Evolutionary conservation across 2,329 filamentous ascomycete genomes (phyloP), one percentile per base, ranked within the genome.

Genomic region (Fusarium coicis): DNA sequence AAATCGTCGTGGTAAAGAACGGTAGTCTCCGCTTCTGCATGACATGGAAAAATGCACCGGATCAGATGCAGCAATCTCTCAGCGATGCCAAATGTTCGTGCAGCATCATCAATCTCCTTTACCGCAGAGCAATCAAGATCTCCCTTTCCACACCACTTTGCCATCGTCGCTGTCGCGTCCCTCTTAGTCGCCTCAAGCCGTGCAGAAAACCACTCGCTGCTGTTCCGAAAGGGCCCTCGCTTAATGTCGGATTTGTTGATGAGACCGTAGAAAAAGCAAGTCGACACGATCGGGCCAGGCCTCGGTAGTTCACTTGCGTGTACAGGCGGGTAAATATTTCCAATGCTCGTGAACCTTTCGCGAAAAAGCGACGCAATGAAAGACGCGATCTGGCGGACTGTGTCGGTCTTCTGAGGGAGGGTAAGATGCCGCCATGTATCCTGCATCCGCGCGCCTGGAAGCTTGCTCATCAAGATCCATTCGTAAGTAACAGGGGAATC

Each of bases 381-480:
- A 1, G 36, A 60, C 1, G 65, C 73, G 36, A 76, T 23, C 15
- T 60, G 63, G 6, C 55, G 32, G 12, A 74, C 63, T 4, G 69
- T 15, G 2, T 10, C 15, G 3, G 58, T 37, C 23, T 70, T 72
- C 4, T 36, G 40, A 5, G 34, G 18, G 3, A 70, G 37, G 21
- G 32, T 37, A 6, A 64, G 70, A 21, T 47, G 80, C 63, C 16
- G 73, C 73, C 66, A 81, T 69, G 26, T 78, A 75, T 42, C 75
- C 2, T 77, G 60, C 61, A 85, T 77, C 10, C 68, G 75, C 5
- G 36, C 66, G 2, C 81, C 82, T 1, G 57, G 49, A 23, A 83
- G 56, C 28, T 71, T 75, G 16, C 76, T 76, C 80, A 84, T 82
- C 15, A 84, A 56, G 21, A 85, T 84, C 82, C 82, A 86, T 73